A percentile compares a stretch with the other conserved stretches of the same genome.
Evolutionary conservation across 495 filamentous ascomycete species (phyloP).

Genomic region (Podospora pseudoanserina): DNA sequence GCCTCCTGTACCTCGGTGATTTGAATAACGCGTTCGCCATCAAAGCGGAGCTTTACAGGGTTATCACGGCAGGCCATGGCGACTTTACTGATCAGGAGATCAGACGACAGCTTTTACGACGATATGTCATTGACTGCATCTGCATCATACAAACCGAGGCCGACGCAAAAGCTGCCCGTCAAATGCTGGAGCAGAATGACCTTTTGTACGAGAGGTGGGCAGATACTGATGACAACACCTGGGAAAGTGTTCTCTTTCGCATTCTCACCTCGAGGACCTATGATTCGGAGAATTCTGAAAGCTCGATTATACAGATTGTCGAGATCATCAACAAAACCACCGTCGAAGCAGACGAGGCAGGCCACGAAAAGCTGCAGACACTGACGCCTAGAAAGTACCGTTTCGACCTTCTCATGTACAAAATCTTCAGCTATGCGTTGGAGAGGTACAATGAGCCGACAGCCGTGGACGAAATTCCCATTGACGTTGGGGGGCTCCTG

Average conservation of each 20-base stretch:
- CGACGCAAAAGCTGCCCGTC: constrained; percentile 9
- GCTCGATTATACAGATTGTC: constrained; percentile 10
- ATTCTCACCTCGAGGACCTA: constrained; percentile 12
- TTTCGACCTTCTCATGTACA: constrained; percentile 20
- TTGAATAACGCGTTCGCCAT: constrained; percentile 11
- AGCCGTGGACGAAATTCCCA: not conserved
- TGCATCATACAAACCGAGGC: constrained; percentile 13
- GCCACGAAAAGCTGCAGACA: not conserved
- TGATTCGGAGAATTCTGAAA: constrained; percentile 1
- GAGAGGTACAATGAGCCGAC: constrained; percentile 16
- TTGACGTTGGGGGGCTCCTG: constrained; percentile 6
- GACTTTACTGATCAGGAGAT: constrained; percentile 8
- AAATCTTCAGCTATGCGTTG: constrained; percentile 14
- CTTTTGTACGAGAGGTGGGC: not conserved
- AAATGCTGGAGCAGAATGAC: not conserved
- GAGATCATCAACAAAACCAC: not conserved
- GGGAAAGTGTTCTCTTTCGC: not conserved
- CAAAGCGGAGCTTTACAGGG: not conserved
- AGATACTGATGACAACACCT: not conserved
- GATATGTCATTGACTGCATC: constrained; percentile 7
- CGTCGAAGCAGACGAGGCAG: not conserved
- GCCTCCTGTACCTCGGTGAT: constrained; percentile 19
- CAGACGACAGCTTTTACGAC: constrained; percentile 1
- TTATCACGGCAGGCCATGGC: not conserved
- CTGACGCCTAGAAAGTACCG: not conserved